Conservation (phyloP, 192 early-diverging fungal genomes). For the Chytriomyces sp. region DNA sequence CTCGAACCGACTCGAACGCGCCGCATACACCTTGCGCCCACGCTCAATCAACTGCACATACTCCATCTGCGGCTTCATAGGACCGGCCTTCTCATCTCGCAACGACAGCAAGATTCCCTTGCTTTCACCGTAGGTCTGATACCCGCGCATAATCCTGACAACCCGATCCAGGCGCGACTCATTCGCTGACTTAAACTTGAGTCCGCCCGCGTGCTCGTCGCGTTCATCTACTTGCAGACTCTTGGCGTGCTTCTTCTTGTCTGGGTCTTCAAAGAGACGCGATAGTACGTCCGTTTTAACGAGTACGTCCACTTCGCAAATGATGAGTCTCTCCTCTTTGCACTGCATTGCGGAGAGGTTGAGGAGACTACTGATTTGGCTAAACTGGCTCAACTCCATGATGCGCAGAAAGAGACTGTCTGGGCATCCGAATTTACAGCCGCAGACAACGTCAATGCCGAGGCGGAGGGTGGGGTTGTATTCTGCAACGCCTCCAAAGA, state of each 20-base stretch:
- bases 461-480: neutral
- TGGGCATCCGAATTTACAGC: constrained; percentile 5
- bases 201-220: too few species aligned
- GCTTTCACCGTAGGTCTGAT: neutral
- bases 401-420: neutral
- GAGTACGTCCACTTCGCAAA: neutral
- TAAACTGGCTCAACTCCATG: neutral
- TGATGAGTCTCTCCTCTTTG: neutral
- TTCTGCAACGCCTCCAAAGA: neutral
- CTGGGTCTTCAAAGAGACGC: neutral
- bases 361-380: neutral
- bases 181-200: neutral
- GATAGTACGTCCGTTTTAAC: neutral
- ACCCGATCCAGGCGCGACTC: neutral
- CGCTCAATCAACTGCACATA: neutral
- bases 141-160: neutral
- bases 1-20: neutral
- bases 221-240: neutral
- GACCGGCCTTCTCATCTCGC: neutral
- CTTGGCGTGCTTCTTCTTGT: neutral
- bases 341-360: neutral
- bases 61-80: neutral
- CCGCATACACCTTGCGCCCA: neutral
- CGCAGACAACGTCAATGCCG: neutral
- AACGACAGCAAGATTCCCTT: neutral